Base-by-base conservation (phyloP, 2,329 filamentous ascomycete species). In the Aureobasidium sp. region DNA sequence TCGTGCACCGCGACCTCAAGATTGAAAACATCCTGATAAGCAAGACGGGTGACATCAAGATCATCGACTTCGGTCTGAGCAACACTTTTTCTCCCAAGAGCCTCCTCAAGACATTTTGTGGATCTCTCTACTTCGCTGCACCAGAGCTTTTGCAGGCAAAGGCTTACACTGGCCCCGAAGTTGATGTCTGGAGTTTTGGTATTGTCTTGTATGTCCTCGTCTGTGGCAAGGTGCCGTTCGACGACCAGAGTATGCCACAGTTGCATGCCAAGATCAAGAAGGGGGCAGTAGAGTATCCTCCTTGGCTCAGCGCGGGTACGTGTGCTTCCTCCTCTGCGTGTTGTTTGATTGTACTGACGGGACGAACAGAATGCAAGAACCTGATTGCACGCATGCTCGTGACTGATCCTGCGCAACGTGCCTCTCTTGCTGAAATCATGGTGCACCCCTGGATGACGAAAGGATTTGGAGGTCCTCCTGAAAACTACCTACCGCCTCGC, bases 1-100 rank as follows among this genome's bases (percentile, higher is more conserved):
- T 98, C 61, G 93, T 97, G 21, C 93, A 98, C 69, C 84, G 93
- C 47, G 93, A 98, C 67, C 73, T 98, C 60, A 98, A 98, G 77
- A 98, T 98, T 61, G 93, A 97, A 70, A 98, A 98, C 67, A 98
- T 98, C 52, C 80, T 98, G 57, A 98, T 98, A 72, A 96, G 90
- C 77, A 97, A 97, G 75, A 96, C 88, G 2, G 93, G 93, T 35
- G 93, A 98, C 66, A 98, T 98, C 71, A 97, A 97, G 68, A 97
- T 98, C 63, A 98, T 98, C 61, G 93, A 98, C 67, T 98, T 98
- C 68, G 93, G 91, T 25, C 77, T 98, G 52, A 97, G 91, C 74
- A 98, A 98, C 64, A 80, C 97, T 4, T 98, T 96, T 70, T 85
- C 89, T 6, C 93, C 93, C 0, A 79, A 84, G 39, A 81, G 80